phyloP scores from a whole-genome alignment of 345 rosid genomes.

The Citrus sp. region DNA sequence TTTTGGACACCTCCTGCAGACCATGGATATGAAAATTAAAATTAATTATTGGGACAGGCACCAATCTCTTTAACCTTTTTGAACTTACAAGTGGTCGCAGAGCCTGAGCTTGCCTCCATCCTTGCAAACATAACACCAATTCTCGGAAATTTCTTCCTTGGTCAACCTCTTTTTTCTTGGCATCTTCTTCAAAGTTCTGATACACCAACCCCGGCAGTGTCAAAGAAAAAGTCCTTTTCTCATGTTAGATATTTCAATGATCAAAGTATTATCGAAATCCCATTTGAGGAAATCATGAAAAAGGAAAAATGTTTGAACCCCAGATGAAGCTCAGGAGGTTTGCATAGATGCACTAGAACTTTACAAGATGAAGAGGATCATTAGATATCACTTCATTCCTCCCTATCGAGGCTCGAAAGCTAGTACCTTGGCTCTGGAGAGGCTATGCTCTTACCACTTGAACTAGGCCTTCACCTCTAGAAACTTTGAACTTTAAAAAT shows the following conservation, averaged over 20 bases:
- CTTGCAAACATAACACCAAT: conserved; percentile 47
- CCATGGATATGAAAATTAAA: not conserved
- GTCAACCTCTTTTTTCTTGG: conserved; percentile 11
- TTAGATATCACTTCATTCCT: no score
- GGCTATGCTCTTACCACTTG: no score
- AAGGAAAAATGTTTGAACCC: no score
- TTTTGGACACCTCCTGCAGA: conserved; percentile 41
- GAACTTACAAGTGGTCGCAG: conserved; percentile 45
- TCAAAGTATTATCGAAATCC: no score
- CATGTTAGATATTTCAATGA: no score
- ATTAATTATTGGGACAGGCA: not conserved
- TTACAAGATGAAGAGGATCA: not conserved
- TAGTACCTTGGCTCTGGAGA: no score
- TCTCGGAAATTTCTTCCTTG: conserved; percentile 34
- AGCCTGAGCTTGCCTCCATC: conserved; percentile 47
- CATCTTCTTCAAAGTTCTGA: conserved; percentile 13
- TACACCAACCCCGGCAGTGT: not conserved
- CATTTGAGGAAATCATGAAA: no score
- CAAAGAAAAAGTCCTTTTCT: not conserved
- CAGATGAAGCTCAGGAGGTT: no score
- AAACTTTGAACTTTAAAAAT: no score
- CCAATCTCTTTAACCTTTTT: not conserved
- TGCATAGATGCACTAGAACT: not conserved
- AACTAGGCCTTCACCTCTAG: no score
- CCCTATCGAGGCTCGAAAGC: no score